Evolutionary conservation across 805 yeast genomes (phyloP), one percentile per base, ranked within the genome.

Genomic region (Lachancea waltii): DNA sequence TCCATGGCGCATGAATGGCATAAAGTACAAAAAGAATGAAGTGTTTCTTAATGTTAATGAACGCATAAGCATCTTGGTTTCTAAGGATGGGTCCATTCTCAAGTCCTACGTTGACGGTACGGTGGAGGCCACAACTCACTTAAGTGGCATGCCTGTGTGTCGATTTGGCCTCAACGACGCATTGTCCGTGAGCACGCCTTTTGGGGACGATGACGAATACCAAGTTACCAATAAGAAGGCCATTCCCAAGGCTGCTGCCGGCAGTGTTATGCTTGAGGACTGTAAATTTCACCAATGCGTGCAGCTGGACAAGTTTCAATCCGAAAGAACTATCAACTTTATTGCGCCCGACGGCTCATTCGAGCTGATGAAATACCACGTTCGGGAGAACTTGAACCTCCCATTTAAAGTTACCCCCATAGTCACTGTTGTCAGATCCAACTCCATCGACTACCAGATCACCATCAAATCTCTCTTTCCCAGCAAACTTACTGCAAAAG

Each of bases 251-350:
- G 70, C 73, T 3, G 69, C 70, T 1, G 66, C 69, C 0, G 73
- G 74, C 2, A 62, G 70, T 24, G 83, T 79, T 4, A 52, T 69
- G 0, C 62, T 87, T 8, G 85, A 81, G 48, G 94, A 86, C 56
- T 79, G 84, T 49, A 85, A 81, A 46, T 82, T 86, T 61, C 95
- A 86, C 60, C 90, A 85, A 50, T 84, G 95, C 59, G 95, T 86
- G 18, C 77, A 80, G 44, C 65, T 85, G 40, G 74, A 75, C 41
- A 72, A 75, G 48, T 85, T 81, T 58, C 86, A 83, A 44, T 54
- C 68, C 15, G 78, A 80, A 18, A 65, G 82, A 28, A 63, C 74
- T 17, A 81, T 87, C 41, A 75, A 72, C 32, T 86, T 87, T 47
- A 67, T 79, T 9, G 95, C 95, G 2, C 95, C 95, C 1, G 95